Base-by-base conservation (phyloP, 2,329 filamentous ascomycete genomes). In the Nemania sp. region DNA sequence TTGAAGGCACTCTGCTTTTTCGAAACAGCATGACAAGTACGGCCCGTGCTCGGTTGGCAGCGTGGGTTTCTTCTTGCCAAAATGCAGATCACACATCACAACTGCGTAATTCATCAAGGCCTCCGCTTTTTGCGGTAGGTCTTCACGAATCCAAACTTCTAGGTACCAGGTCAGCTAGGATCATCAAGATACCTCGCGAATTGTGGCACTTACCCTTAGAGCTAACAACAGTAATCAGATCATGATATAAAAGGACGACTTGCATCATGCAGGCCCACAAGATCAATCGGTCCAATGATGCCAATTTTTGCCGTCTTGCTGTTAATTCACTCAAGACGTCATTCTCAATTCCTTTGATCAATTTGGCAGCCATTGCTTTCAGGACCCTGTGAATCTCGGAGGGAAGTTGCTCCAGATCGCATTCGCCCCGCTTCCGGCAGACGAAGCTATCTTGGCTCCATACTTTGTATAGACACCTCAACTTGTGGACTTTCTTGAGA, bases 381-480 rank as follows among this genome's bases (percentile, higher is more conserved):
- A 70, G 51, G 22, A 61, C 59, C 24, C 60, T 56, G 30, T 57
- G 57, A 40, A 70, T 52, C n/a, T 64, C 63, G 20, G 71, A 69
- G 11, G 74, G 70, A 20, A 75, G 68, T 9, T 69, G 67, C 42
- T 75, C 74, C 9, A 62, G 24, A 11, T 23, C 15, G 39, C 47
- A 26, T 8, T 47, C 42, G 19, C 47, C 42, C 34, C 42, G 43
- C 47, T 31, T 57, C 19, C 60, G 67, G 60, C 72, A 78, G 60
- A 68, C 72, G 55, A 80, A 78, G 1, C 67, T 68, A 6, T 69
- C 65, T 15, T 74, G 73, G 52, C 72, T 74, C 76, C 74, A 80
- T 57, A 80, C 77, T 55, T 70, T 73, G 64, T 78, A 80, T 69
- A 79, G 75, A 66, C 75, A 78, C 57, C 75, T 75, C 69, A 80